Percentiles rank a stretch among this genome's conserved stretches.
phyloP scores from a whole-genome alignment of 805 yeast genomes.

The Millerozyma miso region DNA sequence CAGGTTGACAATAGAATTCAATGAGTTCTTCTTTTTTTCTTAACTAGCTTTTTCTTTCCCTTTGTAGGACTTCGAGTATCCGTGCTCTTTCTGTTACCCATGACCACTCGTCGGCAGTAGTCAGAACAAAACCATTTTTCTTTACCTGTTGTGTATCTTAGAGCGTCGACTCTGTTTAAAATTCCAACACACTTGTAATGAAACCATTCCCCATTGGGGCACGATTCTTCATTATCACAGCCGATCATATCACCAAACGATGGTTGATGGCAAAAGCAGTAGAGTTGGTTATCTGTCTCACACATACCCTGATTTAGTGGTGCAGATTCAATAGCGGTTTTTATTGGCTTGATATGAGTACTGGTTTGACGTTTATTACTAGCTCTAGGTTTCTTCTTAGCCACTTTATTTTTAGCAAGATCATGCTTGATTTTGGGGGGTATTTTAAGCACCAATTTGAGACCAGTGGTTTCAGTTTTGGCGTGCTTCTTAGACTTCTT shows the following conservation, averaged over 20 bases:
- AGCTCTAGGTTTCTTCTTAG: conserved; percentile 3
- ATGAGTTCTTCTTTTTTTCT: conserved; percentile 12
- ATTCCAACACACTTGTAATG: conserved; percentile 44
- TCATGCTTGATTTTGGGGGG: conserved; percentile 3
- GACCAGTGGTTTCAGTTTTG: conserved; percentile 2
- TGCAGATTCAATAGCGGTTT: not conserved
- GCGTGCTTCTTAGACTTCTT: conserved; percentile 1
- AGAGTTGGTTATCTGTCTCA: conserved; percentile 31
- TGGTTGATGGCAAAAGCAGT: conserved; percentile 91
- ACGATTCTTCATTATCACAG: conserved; percentile 63
- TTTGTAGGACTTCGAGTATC: conserved; percentile 6
- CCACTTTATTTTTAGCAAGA: not conserved
- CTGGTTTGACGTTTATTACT: not conserved
- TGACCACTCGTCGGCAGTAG: conserved; percentile 19
- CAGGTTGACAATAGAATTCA: conserved; percentile 3
- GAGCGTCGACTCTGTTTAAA: conserved; percentile 33
- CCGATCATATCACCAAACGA: conserved; percentile 97
- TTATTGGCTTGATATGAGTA: not conserved
- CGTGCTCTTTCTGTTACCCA: conserved; percentile 5
- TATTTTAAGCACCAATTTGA: conserved; percentile 8
- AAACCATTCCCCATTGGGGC: conserved; percentile 45
- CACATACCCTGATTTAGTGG: conserved; percentile 2
- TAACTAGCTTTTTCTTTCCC: conserved; percentile 10
- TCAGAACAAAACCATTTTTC: conserved; percentile 40
- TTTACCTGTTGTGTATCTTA: conserved; percentile 29